Evolutionary conservation across 2,329 filamentous ascomycete genomes (phyloP).

Genomic region (Didymella lethalis): DNA sequence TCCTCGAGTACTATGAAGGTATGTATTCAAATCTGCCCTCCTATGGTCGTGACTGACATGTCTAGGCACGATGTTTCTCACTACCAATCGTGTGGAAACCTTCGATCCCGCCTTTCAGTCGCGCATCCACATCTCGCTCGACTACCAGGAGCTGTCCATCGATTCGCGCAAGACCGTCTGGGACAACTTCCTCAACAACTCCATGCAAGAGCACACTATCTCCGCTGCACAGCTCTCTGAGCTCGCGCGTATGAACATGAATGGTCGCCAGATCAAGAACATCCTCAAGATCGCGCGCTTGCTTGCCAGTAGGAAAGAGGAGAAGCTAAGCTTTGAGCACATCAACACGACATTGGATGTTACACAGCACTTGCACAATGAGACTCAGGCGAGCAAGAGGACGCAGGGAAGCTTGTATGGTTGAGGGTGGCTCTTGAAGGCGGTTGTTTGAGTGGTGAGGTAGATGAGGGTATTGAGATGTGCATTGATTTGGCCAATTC

Average conservation of each 20-base stretch:
- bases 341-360: conserved; percentile 50
- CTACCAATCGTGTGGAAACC: conserved; percentile 45
- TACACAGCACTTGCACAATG: conserved; percentile 52
- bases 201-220: conserved; percentile 24
- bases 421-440: conserved; percentile 5
- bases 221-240: conserved; percentile 45
- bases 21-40: conserved; percentile 14
- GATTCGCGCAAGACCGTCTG: conserved; percentile 37
- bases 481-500: not conserved
- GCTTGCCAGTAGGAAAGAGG: conserved; percentile 39
- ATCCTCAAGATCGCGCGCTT: conserved; percentile 44
- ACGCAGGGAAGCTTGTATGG: conserved; percentile 42
- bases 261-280: conserved; percentile 63
- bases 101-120: conserved; percentile 46
- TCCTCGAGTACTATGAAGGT: conserved; percentile 46
- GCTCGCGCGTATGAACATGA: conserved; percentile 55
- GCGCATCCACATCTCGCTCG: conserved; percentile 43
- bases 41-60: not conserved
- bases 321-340: conserved; percentile 35
- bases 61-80: conserved; percentile 40
- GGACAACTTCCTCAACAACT: conserved; percentile 39
- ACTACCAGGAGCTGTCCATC: conserved; percentile 38
- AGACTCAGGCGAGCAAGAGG: conserved; percentile 43
- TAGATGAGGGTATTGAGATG: not conserved
- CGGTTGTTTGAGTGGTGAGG: not conserved